Conservation (phyloP, 108 stramenopile genomes). For the Discostella stelligeroides region DNA sequence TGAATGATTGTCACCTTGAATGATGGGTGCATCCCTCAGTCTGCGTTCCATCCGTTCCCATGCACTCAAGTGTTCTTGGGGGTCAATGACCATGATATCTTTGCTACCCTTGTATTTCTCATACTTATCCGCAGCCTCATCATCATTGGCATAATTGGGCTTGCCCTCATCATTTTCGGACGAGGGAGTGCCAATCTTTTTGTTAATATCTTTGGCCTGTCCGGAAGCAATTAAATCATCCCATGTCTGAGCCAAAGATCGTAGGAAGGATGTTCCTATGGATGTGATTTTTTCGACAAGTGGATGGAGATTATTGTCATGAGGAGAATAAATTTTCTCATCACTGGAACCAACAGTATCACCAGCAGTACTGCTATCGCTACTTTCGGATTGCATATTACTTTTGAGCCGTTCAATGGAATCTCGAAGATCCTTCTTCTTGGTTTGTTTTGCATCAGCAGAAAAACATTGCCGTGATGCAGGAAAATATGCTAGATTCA, state of each 20-base stretch:
- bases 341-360: constrained; percentile 1
- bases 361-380: constrained; percentile 1
- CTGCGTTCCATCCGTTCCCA: constrained; percentile 94
- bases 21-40: constrained; percentile 92
- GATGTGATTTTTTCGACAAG: constrained; percentile 30
- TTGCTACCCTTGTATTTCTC: constrained; percentile 77
- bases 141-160: constrained; percentile 54
- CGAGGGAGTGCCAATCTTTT: constrained; percentile 70
- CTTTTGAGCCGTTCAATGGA: constrained; percentile 44
- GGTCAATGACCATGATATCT: constrained; percentile 92
- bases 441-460: not conserved
- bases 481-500: not conserved
- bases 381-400: too few species aligned
- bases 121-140: constrained; percentile 66
- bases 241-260: constrained; percentile 73
- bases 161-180: constrained; percentile 26
- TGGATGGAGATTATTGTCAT: constrained; percentile 5
- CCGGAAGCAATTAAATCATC: constrained; percentile 78
- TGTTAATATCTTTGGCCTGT: constrained; percentile 80
- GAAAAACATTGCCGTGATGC: constrained; percentile 8
- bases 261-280: constrained; percentile 45
- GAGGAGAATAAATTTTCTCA: not conserved
- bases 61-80: constrained; percentile 86
- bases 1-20: constrained; percentile 84
- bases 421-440: constrained; percentile 49